Evolutionary conservation across 1,284 basidiomycete species (phyloP), one percentile per base, ranked within the genome.

Genomic region (Boletus hoseneyae): DNA sequence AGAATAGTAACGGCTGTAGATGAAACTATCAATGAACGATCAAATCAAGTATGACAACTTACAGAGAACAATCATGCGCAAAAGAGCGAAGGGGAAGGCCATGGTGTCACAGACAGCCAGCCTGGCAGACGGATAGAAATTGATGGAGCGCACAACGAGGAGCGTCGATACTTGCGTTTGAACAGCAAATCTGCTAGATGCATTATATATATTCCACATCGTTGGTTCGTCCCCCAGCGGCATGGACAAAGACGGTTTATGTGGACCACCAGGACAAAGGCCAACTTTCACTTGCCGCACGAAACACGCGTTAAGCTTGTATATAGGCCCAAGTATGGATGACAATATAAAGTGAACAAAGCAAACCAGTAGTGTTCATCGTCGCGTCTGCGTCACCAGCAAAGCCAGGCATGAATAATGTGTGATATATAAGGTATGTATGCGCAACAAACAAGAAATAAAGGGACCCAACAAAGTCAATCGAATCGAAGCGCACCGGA

Each of bases 81-180:
- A 53, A 48, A 63, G 57, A 44, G 51, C 16, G 30, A 55, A 61
- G 21, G 54, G 51, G 42, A 68, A 66, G 13, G 65, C 13, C 63
- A 68, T 68, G 37, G 40, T 41, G 61, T 62, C 61, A 50, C 64
- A 44, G 61, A 65, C 64, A 45, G 35, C 52, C 33, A 25, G 43
- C 35, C 33, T 3, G 18, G 19, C 12, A 25, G 37, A 29, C 25
- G 33, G 33, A 37, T 43, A 23, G 27, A 51, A 48, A 48, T 41
- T 49, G 48, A 43, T 30, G 52, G 39, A 42, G 44, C 47, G 32
- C 32, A 47, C 43, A 19, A 35, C 23, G 27, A 40, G 39, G 35
- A 39, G 36, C 21, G 39, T 16, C 37, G 39, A 32, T 37, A 18
- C 38, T 44, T 41, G 27, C 0, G 16, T 16, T 30, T 13, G n/a